Percentiles rank a stretch among this genome's conserved stretches.
These are phyloP conservation scores for Dalbergia oliveri DNA, from an alignment of 306 rosid genomes.

Conservation along the genomic window DNA sequence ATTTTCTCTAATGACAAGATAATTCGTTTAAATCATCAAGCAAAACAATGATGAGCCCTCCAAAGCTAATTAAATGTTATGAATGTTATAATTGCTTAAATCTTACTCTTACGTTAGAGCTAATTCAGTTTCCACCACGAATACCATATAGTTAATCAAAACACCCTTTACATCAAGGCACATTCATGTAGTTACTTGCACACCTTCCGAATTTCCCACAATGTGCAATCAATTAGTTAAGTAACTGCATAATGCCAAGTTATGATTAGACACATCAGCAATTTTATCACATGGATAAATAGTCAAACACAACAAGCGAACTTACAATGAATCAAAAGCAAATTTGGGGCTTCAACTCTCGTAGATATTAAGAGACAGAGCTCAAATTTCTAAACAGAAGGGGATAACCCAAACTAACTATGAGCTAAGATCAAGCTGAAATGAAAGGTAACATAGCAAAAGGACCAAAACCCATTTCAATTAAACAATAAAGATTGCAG, in stretches of 20 bases:
- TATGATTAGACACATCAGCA: constrained; percentile 1
- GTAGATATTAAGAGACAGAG: background rate
- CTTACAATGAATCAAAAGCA: background rate
- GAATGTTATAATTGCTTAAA: too few species aligned
- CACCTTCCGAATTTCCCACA: constrained; percentile 6
- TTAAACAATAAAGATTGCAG: constrained; percentile 19
- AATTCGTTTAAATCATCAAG: background rate
- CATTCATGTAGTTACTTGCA: background rate
- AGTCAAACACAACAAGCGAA: background rate
- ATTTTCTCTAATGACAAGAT: background rate
- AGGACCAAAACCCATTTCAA: constrained; percentile 27
- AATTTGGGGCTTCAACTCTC: constrained; percentile 14
- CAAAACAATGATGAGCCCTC: background rate
- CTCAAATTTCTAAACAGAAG: background rate
- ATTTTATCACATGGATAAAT: background rate
- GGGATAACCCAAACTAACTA: background rate
- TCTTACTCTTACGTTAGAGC: constrained; percentile 16
- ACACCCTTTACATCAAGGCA: constrained; percentile 12
- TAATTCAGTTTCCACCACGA: background rate
- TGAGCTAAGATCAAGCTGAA: background rate
- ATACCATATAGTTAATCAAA: background rate
- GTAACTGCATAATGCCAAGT: constrained; percentile 17
- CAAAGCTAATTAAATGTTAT: too few species aligned
- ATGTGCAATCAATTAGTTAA: constrained; percentile 14
- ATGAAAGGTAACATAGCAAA: background rate